Conservation (phyloP, 176 grass and related monocot species). For the Oryza rufipogon region DNA sequence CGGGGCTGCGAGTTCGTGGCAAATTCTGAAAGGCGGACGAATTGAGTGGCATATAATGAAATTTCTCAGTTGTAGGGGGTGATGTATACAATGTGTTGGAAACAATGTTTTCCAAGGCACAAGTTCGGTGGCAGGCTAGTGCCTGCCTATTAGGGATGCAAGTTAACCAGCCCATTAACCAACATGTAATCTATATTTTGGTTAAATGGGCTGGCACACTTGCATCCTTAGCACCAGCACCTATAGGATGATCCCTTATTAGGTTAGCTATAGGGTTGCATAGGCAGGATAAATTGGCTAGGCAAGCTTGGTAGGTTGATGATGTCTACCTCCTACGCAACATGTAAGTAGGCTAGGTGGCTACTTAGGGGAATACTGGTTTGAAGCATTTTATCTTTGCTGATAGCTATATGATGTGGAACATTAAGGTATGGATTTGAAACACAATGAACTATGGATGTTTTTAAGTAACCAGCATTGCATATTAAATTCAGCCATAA, state of each 20-base stretch:
- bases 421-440: neutral
- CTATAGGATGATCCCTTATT: no score
- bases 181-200: no score
- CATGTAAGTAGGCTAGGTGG: neutral
- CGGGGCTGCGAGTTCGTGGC: no score
- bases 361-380: neutral
- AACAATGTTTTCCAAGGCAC: no score
- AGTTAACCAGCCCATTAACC: no score
- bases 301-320: neutral
- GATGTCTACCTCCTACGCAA: neutral
- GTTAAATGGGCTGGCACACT: no score
- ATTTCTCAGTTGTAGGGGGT: no score
- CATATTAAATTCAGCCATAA: neutral
- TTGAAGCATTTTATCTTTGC: neutral
- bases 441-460: neutral
- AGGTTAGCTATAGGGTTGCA: neutral
- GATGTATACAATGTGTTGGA: neutral
- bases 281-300: neutral
- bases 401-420: neutral
- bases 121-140: no score
- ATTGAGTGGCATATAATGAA: neutral
- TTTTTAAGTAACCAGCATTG: neutral
- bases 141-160: no score
- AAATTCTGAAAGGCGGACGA: no score
- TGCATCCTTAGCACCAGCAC: no score